Evolutionary conservation across 768 basidiomycete species (phyloP).

Genomic region (Tephrocybe sp.): DNA sequence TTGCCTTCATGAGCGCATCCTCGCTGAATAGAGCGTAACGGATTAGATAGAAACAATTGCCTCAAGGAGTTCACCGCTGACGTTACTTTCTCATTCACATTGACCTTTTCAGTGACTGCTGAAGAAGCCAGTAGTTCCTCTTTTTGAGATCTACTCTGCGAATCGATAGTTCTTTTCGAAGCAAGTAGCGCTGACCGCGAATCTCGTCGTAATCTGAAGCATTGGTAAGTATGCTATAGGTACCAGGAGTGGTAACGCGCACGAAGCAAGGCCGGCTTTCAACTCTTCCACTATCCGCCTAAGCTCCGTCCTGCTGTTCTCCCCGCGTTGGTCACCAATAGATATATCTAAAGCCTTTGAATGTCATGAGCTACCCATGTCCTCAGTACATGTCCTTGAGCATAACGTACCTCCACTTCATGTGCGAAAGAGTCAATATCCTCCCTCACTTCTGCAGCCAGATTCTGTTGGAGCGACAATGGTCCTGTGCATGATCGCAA

Average conservation of each 20-base stretch:
- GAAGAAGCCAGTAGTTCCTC: constrained; percentile 69
- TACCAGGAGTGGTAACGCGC: constrained; percentile 10
- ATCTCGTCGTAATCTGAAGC: constrained; percentile 56
- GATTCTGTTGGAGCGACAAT: constrained; percentile 65
- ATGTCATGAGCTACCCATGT: constrained; percentile 15
- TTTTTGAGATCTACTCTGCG: constrained; percentile 53
- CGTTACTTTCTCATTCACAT: constrained; percentile 60
- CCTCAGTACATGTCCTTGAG: constrained; percentile 3
- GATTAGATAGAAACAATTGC: too few relatives aligned
- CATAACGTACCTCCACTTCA: constrained; percentile 64
- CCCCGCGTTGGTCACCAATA: constrained; percentile 71
- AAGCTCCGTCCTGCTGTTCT: constrained; percentile 49
- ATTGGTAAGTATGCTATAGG: background rate
- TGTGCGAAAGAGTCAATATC: constrained; percentile 64
- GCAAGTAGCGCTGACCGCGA: constrained; percentile 66
- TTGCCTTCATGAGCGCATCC: constrained; percentile 87
- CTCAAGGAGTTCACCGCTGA: too few relatives aligned
- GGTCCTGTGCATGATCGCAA: constrained; percentile 71
- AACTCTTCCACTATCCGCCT: constrained; percentile 51
- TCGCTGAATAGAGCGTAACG: too few relatives aligned
- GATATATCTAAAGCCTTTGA: constrained; percentile 63
- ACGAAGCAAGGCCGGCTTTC: constrained; percentile 51
- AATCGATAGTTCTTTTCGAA: constrained; percentile 76
- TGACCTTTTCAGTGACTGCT: constrained; percentile 46
- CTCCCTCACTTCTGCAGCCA: constrained; percentile 73